Base-by-base conservation (phyloP, 1,139 yeast species). In the Nakaseomyces kungkrabaensis region DNA sequence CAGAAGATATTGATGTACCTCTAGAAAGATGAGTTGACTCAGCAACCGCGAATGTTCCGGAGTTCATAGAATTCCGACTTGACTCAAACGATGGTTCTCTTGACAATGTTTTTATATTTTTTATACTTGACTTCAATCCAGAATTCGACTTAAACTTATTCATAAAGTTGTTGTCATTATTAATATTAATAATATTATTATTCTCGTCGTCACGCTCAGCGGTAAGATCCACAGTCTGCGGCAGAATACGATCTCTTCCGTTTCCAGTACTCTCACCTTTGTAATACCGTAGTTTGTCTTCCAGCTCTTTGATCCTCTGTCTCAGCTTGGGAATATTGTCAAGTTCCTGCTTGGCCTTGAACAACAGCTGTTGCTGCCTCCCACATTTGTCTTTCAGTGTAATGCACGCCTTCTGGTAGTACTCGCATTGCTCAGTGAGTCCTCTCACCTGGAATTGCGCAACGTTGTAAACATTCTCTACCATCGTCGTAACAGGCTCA, bases 201-300 rank as follows among this genome's bases (percentile, higher is more conserved):
- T 29, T 48, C 49, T 8, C 22, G 22, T 44, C 48, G n/a, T 50
- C 50, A 40, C 48, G 52, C 37, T 59, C 63, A 7, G 52, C 29
- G 3, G 65, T 59, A 17, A 59, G 43, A 49, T 59, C 62, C 1
- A 57, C 60, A 3, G 60, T 59, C 27, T 56, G 58, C 7, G 62
- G 63, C 9, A 55, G 55, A 10, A n/a, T 48, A 40, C 26, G 8
- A 27, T n/a, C 6, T 24, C 38, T 22, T 38, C 50, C 31, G 5
- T 27, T 17, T 22, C 25, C 26, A 46, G 24, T 25, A 29, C 11
- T 25, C 31, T 36, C 29, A 27, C 17, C 6, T n/a, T 27, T 43
- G 48, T 13, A 24, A n/a, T 49, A 36, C 26, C 36, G 43, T 48
- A 48, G 13, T 11, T 11, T 34, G 6, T 44, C 32, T 45, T 60